A percentile compares a stretch with the other conserved stretches of the same genome.
phyloP scores from a whole-genome alignment of 345 rosid species.

The Eucalyptus regnans region DNA sequence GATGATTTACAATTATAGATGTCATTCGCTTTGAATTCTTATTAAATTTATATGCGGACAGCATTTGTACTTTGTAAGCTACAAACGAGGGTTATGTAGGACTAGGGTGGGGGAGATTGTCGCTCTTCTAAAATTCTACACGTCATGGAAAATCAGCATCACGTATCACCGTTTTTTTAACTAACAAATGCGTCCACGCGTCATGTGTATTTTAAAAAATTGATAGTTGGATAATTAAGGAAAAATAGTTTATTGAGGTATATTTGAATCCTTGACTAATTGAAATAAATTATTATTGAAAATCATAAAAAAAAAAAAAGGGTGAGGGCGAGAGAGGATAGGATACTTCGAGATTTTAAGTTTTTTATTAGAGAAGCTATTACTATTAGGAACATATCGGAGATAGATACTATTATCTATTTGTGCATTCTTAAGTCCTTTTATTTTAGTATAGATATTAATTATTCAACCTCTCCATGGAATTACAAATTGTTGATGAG shows the following conservation, averaged over 20 bases:
- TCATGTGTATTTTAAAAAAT: neutral
- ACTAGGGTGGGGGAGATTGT: neutral
- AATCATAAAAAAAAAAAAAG: neutral
- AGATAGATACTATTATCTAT: neutral
- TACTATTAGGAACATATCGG: rapidly evolving
- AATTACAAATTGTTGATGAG: neutral
- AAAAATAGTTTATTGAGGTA: neutral
- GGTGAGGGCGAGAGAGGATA: neutral
- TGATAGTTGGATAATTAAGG: neutral
- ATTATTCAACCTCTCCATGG: neutral
- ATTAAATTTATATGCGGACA: neutral
- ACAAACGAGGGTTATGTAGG: neutral
- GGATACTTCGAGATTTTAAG: neutral
- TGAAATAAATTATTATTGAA: neutral
- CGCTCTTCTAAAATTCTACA: neutral
- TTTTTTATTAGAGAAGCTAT: neutral
- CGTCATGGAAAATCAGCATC: neutral
- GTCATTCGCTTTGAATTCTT: neutral
- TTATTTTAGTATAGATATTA: neutral
- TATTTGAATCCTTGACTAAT: neutral
- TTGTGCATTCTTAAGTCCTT: neutral
- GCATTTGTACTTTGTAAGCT: too few species aligned
- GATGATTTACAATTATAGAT: neutral
- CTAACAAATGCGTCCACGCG: neutral
- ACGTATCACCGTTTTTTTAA: neutral